Conservation (phyloP, 225 moss, liverwort and hornwort species). For the Marchantia paleacea region DNA sequence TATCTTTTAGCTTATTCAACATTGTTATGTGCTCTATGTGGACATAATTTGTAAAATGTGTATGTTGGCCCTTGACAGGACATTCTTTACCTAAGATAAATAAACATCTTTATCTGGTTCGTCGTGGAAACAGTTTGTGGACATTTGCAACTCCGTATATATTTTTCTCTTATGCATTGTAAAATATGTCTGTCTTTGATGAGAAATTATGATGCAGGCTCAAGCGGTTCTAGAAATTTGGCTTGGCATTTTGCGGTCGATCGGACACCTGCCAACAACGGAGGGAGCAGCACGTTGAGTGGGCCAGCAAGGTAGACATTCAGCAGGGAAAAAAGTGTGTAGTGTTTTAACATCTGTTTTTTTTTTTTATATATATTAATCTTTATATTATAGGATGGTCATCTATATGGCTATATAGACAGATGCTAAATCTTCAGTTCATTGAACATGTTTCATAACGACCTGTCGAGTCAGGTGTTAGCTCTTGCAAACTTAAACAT, state of each 20-base stretch:
- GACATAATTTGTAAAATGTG: not conserved
- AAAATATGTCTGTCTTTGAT: not conserved
- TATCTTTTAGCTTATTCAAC: not conserved
- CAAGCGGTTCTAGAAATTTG: slow-evolving; percentile 70
- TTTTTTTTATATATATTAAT: too few species aligned
- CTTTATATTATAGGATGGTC: too few species aligned
- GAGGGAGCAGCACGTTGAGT: slow-evolving; percentile 48
- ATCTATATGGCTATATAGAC: too few species aligned
- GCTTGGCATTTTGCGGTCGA: slow-evolving; percentile 98
- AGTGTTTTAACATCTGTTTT: not conserved
- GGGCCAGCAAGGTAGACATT: slow-evolving; percentile 34
- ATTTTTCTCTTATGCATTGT: not conserved
- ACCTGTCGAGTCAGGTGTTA: not conserved
- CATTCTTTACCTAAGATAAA: not conserved
- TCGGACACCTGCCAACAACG: slow-evolving; percentile 63
- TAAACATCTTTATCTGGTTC: not conserved
- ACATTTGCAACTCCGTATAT: too few species aligned
- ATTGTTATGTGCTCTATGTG: not conserved
- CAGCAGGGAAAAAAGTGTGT: not conserved
- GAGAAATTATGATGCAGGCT: slow-evolving; percentile 41
- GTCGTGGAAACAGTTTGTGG: not conserved
- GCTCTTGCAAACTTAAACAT: not conserved
- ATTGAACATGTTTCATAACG: not conserved
- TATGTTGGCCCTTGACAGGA: not conserved
- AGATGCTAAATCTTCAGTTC: too few species aligned